phyloP scores from a whole-genome alignment of 805 yeast species.

The Ogataea neopini region DNA sequence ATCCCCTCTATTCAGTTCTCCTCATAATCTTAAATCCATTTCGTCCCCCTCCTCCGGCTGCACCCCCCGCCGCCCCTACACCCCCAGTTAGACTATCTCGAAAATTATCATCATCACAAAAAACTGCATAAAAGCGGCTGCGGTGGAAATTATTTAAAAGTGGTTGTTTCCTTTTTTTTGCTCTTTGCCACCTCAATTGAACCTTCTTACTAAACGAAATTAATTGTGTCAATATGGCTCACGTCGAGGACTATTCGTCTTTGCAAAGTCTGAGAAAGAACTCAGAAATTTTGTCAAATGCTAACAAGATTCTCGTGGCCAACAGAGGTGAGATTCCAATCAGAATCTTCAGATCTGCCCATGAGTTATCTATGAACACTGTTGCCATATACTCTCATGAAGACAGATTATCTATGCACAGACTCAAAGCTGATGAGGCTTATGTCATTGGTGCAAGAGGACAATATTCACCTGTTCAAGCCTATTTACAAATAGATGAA shows the following conservation, averaged over 20 bases:
- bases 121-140: slow-evolving; percentile 6
- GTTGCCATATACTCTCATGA: slow-evolving; percentile 97
- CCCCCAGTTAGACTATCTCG: slow-evolving; percentile 3
- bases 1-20: not conserved
- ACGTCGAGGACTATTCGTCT: slow-evolving; percentile 36
- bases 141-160: not conserved
- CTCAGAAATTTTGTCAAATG: slow-evolving; percentile 49
- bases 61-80: slow-evolving; percentile 6
- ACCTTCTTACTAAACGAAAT: too few species aligned
- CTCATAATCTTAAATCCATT: too few species aligned
- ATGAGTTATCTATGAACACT: slow-evolving; percentile 94
- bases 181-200: not conserved
- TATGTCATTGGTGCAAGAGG: slow-evolving; percentile 89
- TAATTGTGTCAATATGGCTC: slow-evolving; percentile 31
- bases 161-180: not conserved
- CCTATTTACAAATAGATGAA: slow-evolving; percentile 93
- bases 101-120: not conserved
- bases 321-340: slow-evolving; percentile 86
- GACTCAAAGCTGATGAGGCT: slow-evolving; percentile 92
- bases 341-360: slow-evolving; percentile 94
- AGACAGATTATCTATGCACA: slow-evolving; percentile 91
- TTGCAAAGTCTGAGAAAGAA: slow-evolving; percentile 40
- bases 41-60: not conserved
- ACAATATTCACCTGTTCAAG: slow-evolving; percentile 92
- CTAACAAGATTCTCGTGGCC: slow-evolving; percentile 71